Conservation (phyloP, 2,329 filamentous ascomycete species). For the Colletotrichum tamarilloi region DNA sequence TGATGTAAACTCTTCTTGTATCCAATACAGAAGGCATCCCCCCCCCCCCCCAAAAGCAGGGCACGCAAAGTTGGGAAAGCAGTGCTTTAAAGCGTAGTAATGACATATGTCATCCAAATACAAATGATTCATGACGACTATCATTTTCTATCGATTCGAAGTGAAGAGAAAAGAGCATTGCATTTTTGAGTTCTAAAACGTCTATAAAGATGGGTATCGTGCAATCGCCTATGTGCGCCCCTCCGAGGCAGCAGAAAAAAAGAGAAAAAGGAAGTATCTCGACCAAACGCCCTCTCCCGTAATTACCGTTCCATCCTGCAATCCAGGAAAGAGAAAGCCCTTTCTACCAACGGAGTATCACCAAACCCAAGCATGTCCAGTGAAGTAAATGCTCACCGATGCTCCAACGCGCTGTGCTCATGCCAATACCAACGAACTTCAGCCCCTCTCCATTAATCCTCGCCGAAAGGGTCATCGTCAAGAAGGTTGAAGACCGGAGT, state of each 20-base stretch:
- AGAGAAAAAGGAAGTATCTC: background rate
- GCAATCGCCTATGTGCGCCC: background rate
- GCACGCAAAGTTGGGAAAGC: background rate
- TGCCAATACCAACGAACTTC: no score
- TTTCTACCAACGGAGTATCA: background rate
- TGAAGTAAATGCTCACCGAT: background rate
- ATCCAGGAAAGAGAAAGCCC: background rate
- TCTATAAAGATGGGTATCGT: background rate
- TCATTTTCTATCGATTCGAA: background rate
- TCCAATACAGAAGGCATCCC: background rate
- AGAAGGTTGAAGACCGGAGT: background rate
- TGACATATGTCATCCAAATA: background rate
- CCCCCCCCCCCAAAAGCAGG: background rate
- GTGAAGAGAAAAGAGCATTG: background rate
- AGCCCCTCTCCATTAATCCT: background rate
- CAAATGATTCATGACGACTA: background rate
- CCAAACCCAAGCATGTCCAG: background rate
- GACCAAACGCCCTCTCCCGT: background rate
- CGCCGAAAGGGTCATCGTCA: slow-evolving; percentile 31
- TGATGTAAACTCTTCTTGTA: slow-evolving; percentile 11
- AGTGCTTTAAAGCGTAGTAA: background rate
- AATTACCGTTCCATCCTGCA: background rate
- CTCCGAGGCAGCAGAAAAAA: background rate
- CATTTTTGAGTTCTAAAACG: background rate
- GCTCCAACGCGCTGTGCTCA: background rate